Percentiles rank a stretch among this genome's conserved stretches.
phyloP scores from a whole-genome alignment of 1,284 basidiomycete species.

The Melampsora larici-populina region DNA sequence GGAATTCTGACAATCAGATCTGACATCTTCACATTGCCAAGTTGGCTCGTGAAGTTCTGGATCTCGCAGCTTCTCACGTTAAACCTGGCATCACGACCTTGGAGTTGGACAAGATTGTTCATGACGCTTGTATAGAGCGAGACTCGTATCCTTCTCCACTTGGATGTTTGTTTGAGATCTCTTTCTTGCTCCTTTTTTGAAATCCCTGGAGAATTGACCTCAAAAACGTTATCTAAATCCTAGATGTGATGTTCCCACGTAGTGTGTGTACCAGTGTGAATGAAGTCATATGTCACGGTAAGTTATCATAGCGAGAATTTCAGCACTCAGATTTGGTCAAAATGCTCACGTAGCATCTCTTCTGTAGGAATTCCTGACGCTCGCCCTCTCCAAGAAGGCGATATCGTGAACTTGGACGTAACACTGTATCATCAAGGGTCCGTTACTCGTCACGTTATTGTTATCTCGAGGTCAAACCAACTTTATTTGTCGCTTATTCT shows the following conservation, averaged over 20 bases:
- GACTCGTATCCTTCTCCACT: conserved; percentile 90
- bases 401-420: conserved; percentile 83
- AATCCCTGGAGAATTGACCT: no score
- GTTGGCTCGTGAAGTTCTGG: conserved; percentile 85
- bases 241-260: conserved; percentile 80
- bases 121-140: conserved; percentile 84
- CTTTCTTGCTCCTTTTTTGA: neutral
- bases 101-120: conserved; percentile 84
- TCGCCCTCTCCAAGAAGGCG: conserved; percentile 77
- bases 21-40: conserved; percentile 53
- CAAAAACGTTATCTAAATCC: neutral
- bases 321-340: neutral
- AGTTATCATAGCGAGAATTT: conserved; percentile 36
- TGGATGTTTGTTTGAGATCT: conserved; percentile 59
- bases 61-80: conserved; percentile 78
- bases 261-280: conserved; percentile 95
- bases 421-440: conserved; percentile 58
- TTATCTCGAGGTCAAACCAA: neutral
- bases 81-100: conserved; percentile 91
- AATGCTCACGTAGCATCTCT: neutral
- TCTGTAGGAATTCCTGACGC: conserved; percentile 77
- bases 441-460: conserved; percentile 14
- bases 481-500: conserved; percentile 54
- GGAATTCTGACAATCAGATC: conserved; percentile 37
- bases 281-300: conserved; percentile 85